A percentile compares a stretch with the other conserved stretches of the same genome.
These are phyloP conservation scores for Leishmania guyanensis DNA, from an alignment of 208 protist species.

Conservation along the genomic window DNA sequence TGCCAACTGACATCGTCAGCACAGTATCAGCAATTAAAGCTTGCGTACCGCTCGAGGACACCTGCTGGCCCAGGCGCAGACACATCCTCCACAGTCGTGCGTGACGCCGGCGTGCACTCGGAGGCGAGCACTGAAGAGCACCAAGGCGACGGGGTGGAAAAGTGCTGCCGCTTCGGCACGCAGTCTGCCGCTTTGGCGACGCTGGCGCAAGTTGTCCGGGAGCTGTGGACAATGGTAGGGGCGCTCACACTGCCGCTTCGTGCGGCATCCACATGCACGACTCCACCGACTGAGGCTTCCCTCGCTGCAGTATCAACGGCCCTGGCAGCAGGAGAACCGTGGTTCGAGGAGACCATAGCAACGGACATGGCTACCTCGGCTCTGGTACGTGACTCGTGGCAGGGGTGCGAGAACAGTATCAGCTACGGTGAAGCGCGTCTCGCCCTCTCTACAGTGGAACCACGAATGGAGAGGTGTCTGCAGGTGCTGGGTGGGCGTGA, in stretches of 20 bases:
- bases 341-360: not conserved
- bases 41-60: constrained; percentile 7
- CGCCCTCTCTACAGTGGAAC: constrained; percentile 9
- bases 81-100: not conserved
- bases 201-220: constrained; percentile 3
- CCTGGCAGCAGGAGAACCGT: not conserved
- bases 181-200: not conserved
- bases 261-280: constrained; percentile 13
- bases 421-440: constrained; percentile 12
- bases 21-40: constrained; percentile 23
- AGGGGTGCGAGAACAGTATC: not conserved
- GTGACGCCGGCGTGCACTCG: not conserved
- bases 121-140: not conserved
- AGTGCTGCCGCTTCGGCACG: not conserved
- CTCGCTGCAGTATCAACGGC: not conserved
- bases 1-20: constrained; percentile 10
- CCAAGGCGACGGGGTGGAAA: not conserved
- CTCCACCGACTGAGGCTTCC: not conserved
- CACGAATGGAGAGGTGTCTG: constrained; percentile 19
- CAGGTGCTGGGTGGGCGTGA: constrained; percentile 24
- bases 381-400: not conserved
- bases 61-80: not conserved
- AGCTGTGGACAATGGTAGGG: constrained; percentile 13
- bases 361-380: not conserved
- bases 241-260: constrained; percentile 26